Base-by-base conservation (phyloP, 768 basidiomycete species). In the Lactifluus piperatus region DNA sequence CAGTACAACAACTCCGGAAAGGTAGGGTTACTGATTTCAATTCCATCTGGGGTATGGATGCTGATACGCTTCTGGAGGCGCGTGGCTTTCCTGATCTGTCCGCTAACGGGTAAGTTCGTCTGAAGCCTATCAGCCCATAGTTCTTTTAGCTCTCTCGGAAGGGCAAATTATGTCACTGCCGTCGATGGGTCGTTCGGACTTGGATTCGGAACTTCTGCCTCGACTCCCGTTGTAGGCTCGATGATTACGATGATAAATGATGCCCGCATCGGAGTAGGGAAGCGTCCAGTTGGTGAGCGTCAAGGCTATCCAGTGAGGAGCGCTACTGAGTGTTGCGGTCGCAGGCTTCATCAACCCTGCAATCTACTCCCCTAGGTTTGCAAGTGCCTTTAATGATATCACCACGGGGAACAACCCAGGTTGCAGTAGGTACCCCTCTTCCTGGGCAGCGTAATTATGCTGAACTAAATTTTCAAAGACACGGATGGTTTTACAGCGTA, bases 181-280 rank as follows among this genome's bases (percentile, higher is more conserved):
- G 47, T 68, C 16, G 54, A 71, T 18, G 70, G 71, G 27, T 56
- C 64, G 18, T 70, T 65, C 58, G 27, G 39, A 3, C 67, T 71
- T 34, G 58, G 68, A 2, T 71, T 63, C 56, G 74, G 74, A n/a
- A 74, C 74, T 1, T 73, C 72, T 1, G 71, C 71, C 26, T 71
- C 73, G 24, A 57, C 70, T 26, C 74, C 72, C 3, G 71, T 72
- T 36, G 60, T 68, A 4, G 73, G 67, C 1, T 64, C 72, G 5
- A 64, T 75, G 16, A 57, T 74, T 16, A 68, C 73, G 1, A 62
- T 69, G 11, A 67, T 75, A 54, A 75, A 75, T 65, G 72, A 74
- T 49, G 73, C 71, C 0, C 71, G 74, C 20, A 60, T 74, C 34
- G 64, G 67, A 0, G 37, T 54, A 2, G 68, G 70, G 10, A 74